Evolutionary conservation across 306 rosid species (phyloP), one percentile per base, ranked within the genome.

Genomic region (Vicia villosa): DNA sequence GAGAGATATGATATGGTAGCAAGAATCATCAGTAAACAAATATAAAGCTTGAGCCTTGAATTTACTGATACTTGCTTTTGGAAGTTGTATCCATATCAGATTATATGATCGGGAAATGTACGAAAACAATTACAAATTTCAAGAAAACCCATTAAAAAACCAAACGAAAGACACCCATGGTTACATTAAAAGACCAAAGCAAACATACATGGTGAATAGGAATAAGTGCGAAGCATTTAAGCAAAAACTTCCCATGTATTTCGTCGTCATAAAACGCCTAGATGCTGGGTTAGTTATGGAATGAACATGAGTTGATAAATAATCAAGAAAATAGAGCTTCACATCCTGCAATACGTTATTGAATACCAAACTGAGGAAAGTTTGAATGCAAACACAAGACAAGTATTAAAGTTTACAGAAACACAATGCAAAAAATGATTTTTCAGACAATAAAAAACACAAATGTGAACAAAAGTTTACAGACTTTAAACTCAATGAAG

Each of bases 401-500:
- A 14, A 17, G 41, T 12, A 72, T 40, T n/a, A 49, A 34, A 34
- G 10, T 34, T 34, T 34, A 34, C 38, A 1, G 38, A 34, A 34
- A 34, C 38, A 7, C 38, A 34, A 6, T 5, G 6, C 38, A 32
- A 32, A 16, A 63, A 70, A 61, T 32, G 15, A 36, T 63, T 10
- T 22, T 24, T n/a, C 21, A 37, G 66, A 55, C n/a, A 21, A 11
- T 69, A 52, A 47, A 61, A 77, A 70, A 24, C 10, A 58, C 50
- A 49, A 14, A 59, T 74, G 65, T 50, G 8, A 74, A 67, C 5
- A 64, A 72, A 45, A 41, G 26, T 63, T 74, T 63, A 88, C 88
- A 83, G 69, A 95, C 99, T 86, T 95, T 96, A 79, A 95, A 95
- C 81, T 95, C 99, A 72, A 95, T 95, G 87, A 95, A 95, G 82